Percentiles rank a stretch among this genome's conserved stretches.
Evolutionary conservation across 1,284 basidiomycete genomes (phyloP).

Genomic region (Sporisorium sorghi): DNA sequence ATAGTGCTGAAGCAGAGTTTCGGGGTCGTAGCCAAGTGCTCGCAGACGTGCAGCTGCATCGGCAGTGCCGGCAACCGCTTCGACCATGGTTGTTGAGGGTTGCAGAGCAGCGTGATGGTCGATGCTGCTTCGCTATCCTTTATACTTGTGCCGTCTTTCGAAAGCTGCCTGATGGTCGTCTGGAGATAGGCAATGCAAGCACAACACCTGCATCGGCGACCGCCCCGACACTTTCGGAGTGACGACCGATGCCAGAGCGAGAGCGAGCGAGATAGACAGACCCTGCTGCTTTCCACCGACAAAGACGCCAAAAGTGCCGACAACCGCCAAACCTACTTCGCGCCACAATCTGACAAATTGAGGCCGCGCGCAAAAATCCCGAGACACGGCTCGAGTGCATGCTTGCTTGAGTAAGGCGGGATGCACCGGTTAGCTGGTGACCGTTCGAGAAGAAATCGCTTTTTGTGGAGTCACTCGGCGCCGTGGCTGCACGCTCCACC

Average conservation of each 20-base stretch:
- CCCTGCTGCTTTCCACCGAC: background rate
- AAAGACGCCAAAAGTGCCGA: slow-evolving; percentile 38
- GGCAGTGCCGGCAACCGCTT: background rate
- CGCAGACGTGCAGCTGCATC: slow-evolving; percentile 23
- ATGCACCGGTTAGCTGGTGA: too few relatives aligned
- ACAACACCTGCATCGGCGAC: slow-evolving; percentile 1
- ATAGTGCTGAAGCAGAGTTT: slow-evolving; percentile 70
- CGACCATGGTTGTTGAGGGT: slow-evolving; percentile 1
- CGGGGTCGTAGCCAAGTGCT: slow-evolving; percentile 33
- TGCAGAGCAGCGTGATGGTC: background rate
- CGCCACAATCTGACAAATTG: background rate
- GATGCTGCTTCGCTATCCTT: background rate
- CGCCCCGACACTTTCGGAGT: slow-evolving; percentile 3
- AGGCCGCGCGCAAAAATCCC: too few relatives aligned
- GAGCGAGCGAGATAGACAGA: background rate
- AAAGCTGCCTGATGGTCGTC: background rate
- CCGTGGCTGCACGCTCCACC: background rate
- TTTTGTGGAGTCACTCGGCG: background rate
- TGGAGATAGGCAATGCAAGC: background rate
- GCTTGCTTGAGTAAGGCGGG: slow-evolving; percentile 16
- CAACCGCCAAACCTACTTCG: background rate
- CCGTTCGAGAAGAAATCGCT: background rate
- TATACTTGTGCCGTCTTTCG: background rate
- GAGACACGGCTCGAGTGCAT: background rate
- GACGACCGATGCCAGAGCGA: slow-evolving; percentile 3